These are phyloP conservation scores for Amanita phalloides DNA, from an alignment of 768 basidiomycete species.

Conservation along the genomic window DNA sequence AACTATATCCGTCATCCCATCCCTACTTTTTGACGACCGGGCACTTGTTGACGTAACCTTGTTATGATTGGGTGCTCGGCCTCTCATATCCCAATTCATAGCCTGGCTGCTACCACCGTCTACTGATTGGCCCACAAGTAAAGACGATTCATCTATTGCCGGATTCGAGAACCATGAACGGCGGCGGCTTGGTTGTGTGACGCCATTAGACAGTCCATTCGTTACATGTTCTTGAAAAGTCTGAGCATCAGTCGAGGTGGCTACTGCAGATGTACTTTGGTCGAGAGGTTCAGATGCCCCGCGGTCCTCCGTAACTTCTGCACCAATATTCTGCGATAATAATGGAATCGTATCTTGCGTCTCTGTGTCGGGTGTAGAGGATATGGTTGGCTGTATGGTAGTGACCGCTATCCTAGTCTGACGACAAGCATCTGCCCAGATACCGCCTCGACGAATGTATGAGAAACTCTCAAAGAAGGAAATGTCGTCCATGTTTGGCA, in stretches of 20 bases:
- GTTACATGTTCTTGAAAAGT: not conserved
- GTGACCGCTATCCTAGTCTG: constrained; percentile 13
- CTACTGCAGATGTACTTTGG: not conserved
- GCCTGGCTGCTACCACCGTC: constrained; percentile 6
- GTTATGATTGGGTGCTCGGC: constrained; percentile 23
- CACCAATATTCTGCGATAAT: not conserved
- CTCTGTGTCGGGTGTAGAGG: not conserved
- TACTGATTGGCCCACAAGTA: constrained; percentile 13
- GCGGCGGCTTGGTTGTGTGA: constrained; percentile 18
- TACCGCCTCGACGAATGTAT: constrained; percentile 70
- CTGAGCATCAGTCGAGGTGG: not conserved
- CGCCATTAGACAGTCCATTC: not conserved
- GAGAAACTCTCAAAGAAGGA: constrained; percentile 78
- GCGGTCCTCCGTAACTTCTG: not conserved
- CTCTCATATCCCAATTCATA: constrained; percentile 18
- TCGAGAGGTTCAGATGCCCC: not conserved
- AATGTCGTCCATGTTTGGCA: constrained; percentile 98
- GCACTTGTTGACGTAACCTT: constrained; percentile 6
- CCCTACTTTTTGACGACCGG: constrained; percentile 2
- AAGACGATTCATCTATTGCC: constrained; percentile 23
- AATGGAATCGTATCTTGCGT: not conserved
- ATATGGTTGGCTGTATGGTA: not conserved
- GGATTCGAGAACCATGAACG: constrained; percentile 48
- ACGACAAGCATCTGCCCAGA: constrained; percentile 73
- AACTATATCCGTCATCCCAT: not conserved